Evolutionary conservation across 2,329 filamentous ascomycete species (phyloP).

Genomic region (Simplicillium aogashimaense): DNA sequence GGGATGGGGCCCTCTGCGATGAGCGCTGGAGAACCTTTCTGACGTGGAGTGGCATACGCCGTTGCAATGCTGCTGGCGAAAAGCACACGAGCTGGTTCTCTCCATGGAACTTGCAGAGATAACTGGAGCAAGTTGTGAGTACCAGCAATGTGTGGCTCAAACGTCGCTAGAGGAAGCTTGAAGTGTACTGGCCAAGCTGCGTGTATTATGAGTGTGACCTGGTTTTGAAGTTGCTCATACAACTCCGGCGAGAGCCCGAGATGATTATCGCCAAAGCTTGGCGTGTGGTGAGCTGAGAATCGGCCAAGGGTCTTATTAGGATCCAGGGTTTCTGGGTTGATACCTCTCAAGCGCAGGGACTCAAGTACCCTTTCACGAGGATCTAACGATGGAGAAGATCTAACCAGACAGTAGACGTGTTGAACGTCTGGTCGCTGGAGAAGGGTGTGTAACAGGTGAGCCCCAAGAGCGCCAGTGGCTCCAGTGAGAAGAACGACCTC

Average conservation of each 20-base stretch:
- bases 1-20: too few relatives aligned
- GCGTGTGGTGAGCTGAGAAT: too few relatives aligned
- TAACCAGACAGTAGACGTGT: constrained; percentile 34
- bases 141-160: constrained; percentile 31
- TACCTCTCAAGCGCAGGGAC: constrained; percentile 2
- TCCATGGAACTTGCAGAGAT: too few relatives aligned
- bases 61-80: too few relatives aligned
- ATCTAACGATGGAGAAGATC: constrained; percentile 11
- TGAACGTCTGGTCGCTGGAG: constrained; percentile 16
- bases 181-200: constrained; percentile 41
- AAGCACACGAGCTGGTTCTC: too few relatives aligned
- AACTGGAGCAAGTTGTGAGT: constrained; percentile 38
- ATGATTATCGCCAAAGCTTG: constrained; percentile 16
- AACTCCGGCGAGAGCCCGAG: constrained; percentile 28
- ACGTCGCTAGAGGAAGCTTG: constrained; percentile 24
- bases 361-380: constrained; percentile 2
- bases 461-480: constrained; percentile 26
- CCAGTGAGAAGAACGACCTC: constrained; percentile 25
- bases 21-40: too few relatives aligned
- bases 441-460: constrained; percentile 20
- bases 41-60: too few relatives aligned
- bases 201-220: constrained; percentile 39
- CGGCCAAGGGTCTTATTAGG: too few relatives aligned
- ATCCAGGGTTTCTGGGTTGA: not conserved
- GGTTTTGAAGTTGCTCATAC: constrained; percentile 25